phyloP scores from a whole-genome alignment of 371 early-diverging fungal species.

The Antonospora locustae region DNA sequence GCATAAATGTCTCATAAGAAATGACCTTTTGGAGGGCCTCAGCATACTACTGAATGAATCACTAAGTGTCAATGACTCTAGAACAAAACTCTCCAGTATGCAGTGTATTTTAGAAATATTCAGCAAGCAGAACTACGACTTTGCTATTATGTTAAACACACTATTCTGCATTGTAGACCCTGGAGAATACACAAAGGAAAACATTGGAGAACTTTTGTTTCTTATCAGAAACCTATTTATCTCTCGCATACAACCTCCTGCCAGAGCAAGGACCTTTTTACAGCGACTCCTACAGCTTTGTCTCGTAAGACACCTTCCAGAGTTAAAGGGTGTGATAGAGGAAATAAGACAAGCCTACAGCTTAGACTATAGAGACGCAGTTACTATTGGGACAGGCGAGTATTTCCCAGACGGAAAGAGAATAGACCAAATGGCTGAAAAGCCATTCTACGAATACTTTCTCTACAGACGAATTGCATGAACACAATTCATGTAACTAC shows the following conservation, averaged over 20 bases:
- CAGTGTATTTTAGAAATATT: slow-evolving; percentile 20
- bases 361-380: slow-evolving; percentile 30
- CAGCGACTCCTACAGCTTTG: slow-evolving; percentile 20
- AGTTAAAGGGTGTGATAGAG: slow-evolving; percentile 5
- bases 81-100: slow-evolving; percentile 22
- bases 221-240: slow-evolving; percentile 20
- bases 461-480: no score
- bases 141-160: slow-evolving; percentile 16
- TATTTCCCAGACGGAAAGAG: neutral
- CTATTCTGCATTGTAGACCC: slow-evolving; percentile 22
- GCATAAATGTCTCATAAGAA: slow-evolving; percentile 29
- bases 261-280: slow-evolving; percentile 22
- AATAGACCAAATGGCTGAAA: slow-evolving; percentile 1
- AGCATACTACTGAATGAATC: slow-evolving; percentile 31
- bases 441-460: slow-evolving; percentile 15
- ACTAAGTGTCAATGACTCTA: neutral
- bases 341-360: slow-evolving; percentile 14
- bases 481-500: no score
- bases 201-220: neutral
- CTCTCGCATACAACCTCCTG: slow-evolving; percentile 26
- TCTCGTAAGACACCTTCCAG: slow-evolving; percentile 12
- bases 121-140: slow-evolving; percentile 23
- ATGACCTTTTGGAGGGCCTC: slow-evolving; percentile 38
- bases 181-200: neutral
- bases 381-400: neutral